Base-by-base conservation (phyloP, 2,329 filamentous ascomycete species). In the Aspergillus novofumigatus region DNA sequence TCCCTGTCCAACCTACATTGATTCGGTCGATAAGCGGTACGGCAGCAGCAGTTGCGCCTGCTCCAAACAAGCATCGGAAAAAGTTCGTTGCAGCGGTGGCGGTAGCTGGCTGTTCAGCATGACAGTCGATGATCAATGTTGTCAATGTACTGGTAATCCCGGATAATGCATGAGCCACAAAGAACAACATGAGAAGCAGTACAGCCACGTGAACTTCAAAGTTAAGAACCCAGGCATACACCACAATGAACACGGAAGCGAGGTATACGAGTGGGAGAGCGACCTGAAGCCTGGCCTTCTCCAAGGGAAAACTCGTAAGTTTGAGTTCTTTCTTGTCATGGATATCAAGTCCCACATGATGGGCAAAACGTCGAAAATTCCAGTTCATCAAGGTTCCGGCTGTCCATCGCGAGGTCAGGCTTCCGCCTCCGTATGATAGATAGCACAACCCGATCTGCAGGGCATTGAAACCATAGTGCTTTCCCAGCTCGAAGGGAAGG, bases 401-500 rank as follows among this genome's bases (percentile, higher is more conserved):
- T 2, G 55, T 57, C 55, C 52, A 60, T n/a, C 67, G 56, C 20
- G 61, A 56, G 38, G 59, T 54, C 23, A 70, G 57, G 25, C 65
- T 60, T 10, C 69, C 68, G 7, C 62, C 42, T n/a, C 63, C 64
- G 53, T 63, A 66, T 1, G 68, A 65, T 28, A 70, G 49, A 28
- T 62, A 66, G 20, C 59, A 63, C 5, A 67, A 56, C n/a, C 63
- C 64, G 21, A 65, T 42, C 47, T 62, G 51, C 26, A 63, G 47
- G 4, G 59, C 29, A 17, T 56, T 62, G 11, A 74, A 73, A 25
- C 60, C 56, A 56, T 75, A 76, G 44, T 26, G 64, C 54, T 51
- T 73, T 69, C 8, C 73, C 65, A 49, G 71, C 20, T 42, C 41
- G 10, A 42, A 73, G 0, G 75, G 71, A 5, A 74, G 60, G 23